Conservation (phyloP, 306 rosid species). For the Vicia faba region DNA sequence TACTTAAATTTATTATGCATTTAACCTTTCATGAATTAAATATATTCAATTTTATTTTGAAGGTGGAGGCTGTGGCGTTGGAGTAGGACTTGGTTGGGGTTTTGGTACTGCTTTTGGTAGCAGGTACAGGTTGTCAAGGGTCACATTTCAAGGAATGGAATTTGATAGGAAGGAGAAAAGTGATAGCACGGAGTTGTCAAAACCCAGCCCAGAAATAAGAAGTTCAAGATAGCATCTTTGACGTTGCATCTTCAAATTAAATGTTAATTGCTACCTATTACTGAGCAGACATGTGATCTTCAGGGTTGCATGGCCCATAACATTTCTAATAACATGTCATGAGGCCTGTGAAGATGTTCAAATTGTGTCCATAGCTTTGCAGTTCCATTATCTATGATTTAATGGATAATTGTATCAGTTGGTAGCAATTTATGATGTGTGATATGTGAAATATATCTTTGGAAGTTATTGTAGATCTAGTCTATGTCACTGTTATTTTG, state of each 20-base stretch:
- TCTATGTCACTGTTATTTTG: neutral
- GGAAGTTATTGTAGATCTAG: neutral
- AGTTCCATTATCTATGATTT: slow-evolving; percentile 6
- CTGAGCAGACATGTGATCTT: neutral
- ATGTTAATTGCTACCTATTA: slow-evolving; percentile 1
- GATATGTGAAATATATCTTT: neutral
- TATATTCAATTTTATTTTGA: slow-evolving; percentile 36
- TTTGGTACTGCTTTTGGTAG: slow-evolving; percentile 92
- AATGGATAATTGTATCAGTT: neutral
- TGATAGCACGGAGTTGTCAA: slow-evolving; percentile 38
- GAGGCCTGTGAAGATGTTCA: slow-evolving; percentile 4
- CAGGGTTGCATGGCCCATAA: slow-evolving; percentile 1
- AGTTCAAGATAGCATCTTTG: slow-evolving; percentile 40
- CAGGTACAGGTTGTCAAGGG: slow-evolving; percentile 69
- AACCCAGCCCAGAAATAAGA: slow-evolving; percentile 42
- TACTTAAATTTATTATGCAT: slow-evolving; percentile 1
- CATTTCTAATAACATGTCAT: slow-evolving; percentile 31
- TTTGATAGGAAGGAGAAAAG: slow-evolving; percentile 52
- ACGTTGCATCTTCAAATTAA: neutral
- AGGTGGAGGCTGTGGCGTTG: slow-evolving; percentile 99
- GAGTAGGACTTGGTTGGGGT: slow-evolving; percentile 99
- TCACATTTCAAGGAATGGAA: slow-evolving; percentile 74
- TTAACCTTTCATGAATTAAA: neutral
- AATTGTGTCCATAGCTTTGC: slow-evolving; percentile 6
- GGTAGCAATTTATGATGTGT: neutral